These are phyloP conservation scores for Coemansia sp. DNA, from an alignment of 371 early-diverging fungal species.

Conservation along the genomic window DNA sequence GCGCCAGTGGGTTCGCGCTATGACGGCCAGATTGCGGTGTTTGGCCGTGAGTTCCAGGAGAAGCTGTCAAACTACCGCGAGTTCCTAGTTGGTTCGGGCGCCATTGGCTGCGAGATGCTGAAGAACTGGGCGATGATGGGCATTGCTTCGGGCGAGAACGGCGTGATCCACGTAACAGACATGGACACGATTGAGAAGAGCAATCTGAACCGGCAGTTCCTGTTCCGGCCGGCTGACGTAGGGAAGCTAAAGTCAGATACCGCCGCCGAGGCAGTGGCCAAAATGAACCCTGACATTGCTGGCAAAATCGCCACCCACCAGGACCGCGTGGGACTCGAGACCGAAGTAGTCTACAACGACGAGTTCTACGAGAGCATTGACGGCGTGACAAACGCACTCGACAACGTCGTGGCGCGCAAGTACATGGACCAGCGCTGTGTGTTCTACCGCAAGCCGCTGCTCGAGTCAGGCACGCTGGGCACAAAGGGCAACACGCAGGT, in stretches of 20 bases:
- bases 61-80: slow-evolving; percentile 83
- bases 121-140: slow-evolving; percentile 99
- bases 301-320: slow-evolving; percentile 84
- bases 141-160: slow-evolving; percentile 83
- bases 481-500: slow-evolving; percentile 99
- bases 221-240: slow-evolving; percentile 78
- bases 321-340: slow-evolving; percentile 96
- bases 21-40: slow-evolving; percentile 92
- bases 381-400: slow-evolving; percentile 98
- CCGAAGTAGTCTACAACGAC: slow-evolving; percentile 95
- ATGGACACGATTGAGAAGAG: slow-evolving; percentile 88
- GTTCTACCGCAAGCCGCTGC: slow-evolving; percentile 89
- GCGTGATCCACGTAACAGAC: slow-evolving; percentile 92
- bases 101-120: slow-evolving; percentile 99
- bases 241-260: slow-evolving; percentile 95
- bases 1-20: slow-evolving; percentile 84
- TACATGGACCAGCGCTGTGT: slow-evolving; percentile 99
- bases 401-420: slow-evolving; percentile 98
- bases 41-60: slow-evolving; percentile 90
- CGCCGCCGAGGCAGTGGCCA: slow-evolving; percentile 87
- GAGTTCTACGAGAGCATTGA: slow-evolving; percentile 87
- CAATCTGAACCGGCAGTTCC: slow-evolving; percentile 79
- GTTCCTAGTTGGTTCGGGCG: slow-evolving; percentile 99
- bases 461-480: slow-evolving; percentile 99
- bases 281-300: slow-evolving; percentile 88